Base-by-base conservation (phyloP, 257 asterid genomes). In the Ophiorrhiza pumila region DNA sequence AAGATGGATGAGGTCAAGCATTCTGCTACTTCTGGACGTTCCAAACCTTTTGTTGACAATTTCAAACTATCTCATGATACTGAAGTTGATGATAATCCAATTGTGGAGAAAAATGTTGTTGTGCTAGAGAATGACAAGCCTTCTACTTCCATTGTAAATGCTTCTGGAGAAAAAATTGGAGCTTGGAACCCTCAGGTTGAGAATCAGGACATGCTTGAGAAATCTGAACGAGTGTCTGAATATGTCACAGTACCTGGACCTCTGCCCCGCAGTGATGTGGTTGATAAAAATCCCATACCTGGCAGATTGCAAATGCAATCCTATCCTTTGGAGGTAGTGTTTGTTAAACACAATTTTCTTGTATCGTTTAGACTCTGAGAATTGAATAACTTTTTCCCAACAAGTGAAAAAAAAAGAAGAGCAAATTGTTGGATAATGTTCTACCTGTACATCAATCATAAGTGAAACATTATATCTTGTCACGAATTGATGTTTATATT, bases 31-130 rank as follows among this genome's bases (percentile, higher is more conserved):
- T 64, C 78, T 56, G 75, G 62, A 77, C 59, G 45, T 83, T 80
- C 79, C 71, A 89, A 86, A 58, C 56, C 69, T 41, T 73, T 71
- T 78, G 73, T 70, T 76, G 80, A 69, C 67, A 68, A 74, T 74
- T 56, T 35, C 68, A 69, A 71, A 74, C 64, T 67, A 65, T 73
- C 83, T 37, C 81, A 74, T 59, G 81, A 81, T 65, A 64, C 59
- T 55, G 90, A 90, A 65, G 84, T 80, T 27, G 93, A 90, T 75
- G 96, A 90, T 76, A 89, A 77, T 73, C 83, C 87, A 58, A 84
- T 95, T 50, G 77, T 95, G 68, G 99, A 95, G 85, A 95, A 92
- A 84, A 80, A 80, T 76, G 93, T 94, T 76, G 87, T 91, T 67
- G 85, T 86, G 84, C 91, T 86, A 6, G 97, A 94, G 85, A 61